phyloP scores from a whole-genome alignment of 768 basidiomycete genomes.

The Pleurotus giganteus region DNA sequence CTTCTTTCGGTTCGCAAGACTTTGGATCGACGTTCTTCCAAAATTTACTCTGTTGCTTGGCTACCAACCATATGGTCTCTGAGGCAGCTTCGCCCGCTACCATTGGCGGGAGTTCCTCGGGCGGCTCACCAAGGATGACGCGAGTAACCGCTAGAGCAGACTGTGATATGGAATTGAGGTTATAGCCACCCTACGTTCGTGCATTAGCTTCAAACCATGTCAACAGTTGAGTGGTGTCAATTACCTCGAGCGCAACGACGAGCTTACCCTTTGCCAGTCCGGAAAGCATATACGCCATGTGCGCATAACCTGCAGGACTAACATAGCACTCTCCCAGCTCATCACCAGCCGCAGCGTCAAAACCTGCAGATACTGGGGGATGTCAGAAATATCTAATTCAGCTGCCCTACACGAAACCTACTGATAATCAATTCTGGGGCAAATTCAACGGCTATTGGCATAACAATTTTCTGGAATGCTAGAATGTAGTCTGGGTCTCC shows the following conservation, averaged over 20 bases:
- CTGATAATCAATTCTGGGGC: constrained; percentile 95
- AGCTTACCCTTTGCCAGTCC: constrained; percentile 85
- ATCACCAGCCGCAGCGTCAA: constrained; percentile 95
- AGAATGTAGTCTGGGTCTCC: constrained; percentile 94
- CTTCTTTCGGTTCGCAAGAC: constrained; percentile 77
- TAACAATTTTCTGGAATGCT: constrained; percentile 92
- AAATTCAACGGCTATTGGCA: constrained; percentile 98
- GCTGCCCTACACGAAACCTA: constrained; percentile 40
- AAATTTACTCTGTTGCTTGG: constrained; percentile 82
- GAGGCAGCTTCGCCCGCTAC: constrained; percentile 78
- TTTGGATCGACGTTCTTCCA: constrained; percentile 89
- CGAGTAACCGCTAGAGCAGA: constrained; percentile 86
- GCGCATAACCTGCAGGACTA: constrained; percentile 89
- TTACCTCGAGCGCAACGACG: constrained; percentile 91
- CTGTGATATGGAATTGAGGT: constrained; percentile 81
- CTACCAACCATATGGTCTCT: constrained; percentile 88
- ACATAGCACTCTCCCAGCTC: constrained; percentile 90
- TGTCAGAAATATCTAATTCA: background rate
- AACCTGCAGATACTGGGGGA: constrained; percentile 88
- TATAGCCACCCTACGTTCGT: constrained; percentile 85
- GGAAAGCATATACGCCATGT: constrained; percentile 97
- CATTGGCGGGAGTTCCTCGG: constrained; percentile 70
- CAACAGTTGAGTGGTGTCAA: constrained; percentile 11
- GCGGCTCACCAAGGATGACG: constrained; percentile 87
- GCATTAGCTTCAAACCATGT: background rate